Evolutionary conservation across 2,329 filamentous ascomycete genomes (phyloP), one percentile per base, ranked within the genome.

Genomic region (Microcera coccophila): DNA sequence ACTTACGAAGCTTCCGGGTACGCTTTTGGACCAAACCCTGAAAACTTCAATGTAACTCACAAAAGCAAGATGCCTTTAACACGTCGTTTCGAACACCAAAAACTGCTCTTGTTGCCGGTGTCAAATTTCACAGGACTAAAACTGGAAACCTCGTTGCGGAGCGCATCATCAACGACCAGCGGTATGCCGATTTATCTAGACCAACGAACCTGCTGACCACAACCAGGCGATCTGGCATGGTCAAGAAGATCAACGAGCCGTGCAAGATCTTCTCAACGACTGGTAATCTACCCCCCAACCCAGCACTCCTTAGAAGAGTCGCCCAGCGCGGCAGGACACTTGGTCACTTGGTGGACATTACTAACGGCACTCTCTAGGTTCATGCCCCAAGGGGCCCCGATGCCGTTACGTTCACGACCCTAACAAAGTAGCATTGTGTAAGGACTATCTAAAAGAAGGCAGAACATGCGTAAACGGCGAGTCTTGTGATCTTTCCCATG

Each of bases 401-500:
- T 98, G 93, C 67, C 84, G 79, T 42, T 93, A 85, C 62, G 72
- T 82, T 38, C 93, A 98, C 73, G 87, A 98, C 61, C 79, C 86
- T 32, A 74, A 81, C 62, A 95, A 88, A 69, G 87, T 95, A 59
- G 87, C 91, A 42, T 82, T 93, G 43, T 98, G 93, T 81, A 93
- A 88, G 67, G 83, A 87, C 41, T 90, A 86, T 62, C 75, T 97
- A 41, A 82, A 84, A 60, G 90, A 85, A 62, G 85, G 87, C 61
- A 75, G 78, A 58, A n/a, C n/a, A n/a, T 98, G 93, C 71, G 71
- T 74, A 55, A 79, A 80, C 64, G 89, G 89, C 67, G 79, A 84
- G 60, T 76, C 76, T 59, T 98, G 93, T 76, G 87, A 95, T 68
- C 78, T 97, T 47, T 95, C 90, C 50, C 93, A 97, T 76, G 84